Conservation (phyloP, 179 eudicot species). For the Silene vulgaris region DNA sequence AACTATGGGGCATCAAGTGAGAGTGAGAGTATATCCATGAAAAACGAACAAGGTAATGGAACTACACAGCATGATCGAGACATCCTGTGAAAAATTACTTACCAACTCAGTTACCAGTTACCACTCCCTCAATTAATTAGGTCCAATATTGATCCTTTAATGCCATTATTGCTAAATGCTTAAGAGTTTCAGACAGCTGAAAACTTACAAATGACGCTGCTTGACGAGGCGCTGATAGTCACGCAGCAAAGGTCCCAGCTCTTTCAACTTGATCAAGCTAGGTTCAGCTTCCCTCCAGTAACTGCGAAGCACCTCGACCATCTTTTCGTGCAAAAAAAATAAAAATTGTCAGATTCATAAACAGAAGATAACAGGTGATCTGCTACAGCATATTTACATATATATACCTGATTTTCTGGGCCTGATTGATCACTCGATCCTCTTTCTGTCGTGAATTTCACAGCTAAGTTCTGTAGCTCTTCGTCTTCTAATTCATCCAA, state of each 20-base stretch:
- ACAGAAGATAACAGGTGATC: background rate
- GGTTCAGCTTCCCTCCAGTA: conserved; percentile 65
- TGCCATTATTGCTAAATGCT: background rate
- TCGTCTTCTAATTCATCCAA: conserved; percentile 61
- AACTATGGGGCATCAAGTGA: too few relatives aligned
- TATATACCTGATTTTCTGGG: conserved; percentile 36
- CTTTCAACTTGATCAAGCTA: conserved; percentile 52
- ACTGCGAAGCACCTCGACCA: conserved; percentile 56
- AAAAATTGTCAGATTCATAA: conserved; percentile 12
- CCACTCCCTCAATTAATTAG: background rate
- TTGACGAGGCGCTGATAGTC: conserved; percentile 84
- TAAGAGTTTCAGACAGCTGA: background rate
- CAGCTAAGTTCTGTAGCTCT: conserved; percentile 64
- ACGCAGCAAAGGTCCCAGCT: conserved; percentile 80
- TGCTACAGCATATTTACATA: background rate
- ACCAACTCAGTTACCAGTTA: background rate
- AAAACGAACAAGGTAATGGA: too few relatives aligned
- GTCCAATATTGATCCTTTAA: background rate
- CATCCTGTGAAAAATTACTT: background rate
- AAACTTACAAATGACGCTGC: conserved; percentile 54
- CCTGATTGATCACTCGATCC: conserved; percentile 33
- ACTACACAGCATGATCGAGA: background rate
- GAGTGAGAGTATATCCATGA: too few relatives aligned
- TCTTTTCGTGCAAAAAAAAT: conserved; percentile 21
- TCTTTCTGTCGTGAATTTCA: conserved; percentile 32